Evolutionary conservation across 306 rosid genomes (phyloP).

Genomic region (Prunus campanulata): DNA sequence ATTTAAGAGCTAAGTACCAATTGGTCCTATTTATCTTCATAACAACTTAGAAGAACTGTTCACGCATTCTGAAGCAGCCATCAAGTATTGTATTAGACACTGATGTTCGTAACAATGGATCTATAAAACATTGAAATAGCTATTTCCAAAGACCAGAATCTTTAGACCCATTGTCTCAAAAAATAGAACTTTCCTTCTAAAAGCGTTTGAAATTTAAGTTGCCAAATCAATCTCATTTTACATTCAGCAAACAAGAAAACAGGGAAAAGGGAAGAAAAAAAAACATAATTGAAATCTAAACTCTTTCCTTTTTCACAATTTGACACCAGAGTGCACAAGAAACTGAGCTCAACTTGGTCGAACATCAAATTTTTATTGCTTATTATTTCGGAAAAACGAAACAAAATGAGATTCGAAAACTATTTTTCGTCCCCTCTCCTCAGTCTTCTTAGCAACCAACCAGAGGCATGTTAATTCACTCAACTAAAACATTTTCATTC

Average conservation of each 20-base stretch:
- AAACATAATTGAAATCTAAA: background rate
- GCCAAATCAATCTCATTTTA: background rate
- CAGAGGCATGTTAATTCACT: constrained; percentile 15
- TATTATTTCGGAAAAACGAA: constrained; percentile 11
- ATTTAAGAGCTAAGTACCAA: background rate
- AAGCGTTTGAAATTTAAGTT: background rate
- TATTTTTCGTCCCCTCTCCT: constrained; percentile 2
- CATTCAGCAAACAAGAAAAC: background rate
- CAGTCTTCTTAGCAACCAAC: constrained; percentile 19
- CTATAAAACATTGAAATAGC: background rate
- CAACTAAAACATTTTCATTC: constrained; percentile 8
- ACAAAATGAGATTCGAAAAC: constrained; percentile 21
- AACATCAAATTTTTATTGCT: background rate
- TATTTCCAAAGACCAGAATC: background rate
- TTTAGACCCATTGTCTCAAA: constrained; percentile 2
- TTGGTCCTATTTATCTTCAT: background rate
- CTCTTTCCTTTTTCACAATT: background rate
- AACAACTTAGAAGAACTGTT: background rate
- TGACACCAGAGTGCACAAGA: constrained; percentile 3
- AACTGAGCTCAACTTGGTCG: constrained; percentile 8
- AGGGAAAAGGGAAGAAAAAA: background rate
- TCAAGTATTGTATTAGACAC: background rate
- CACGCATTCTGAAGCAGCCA: background rate
- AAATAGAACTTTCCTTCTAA: background rate
- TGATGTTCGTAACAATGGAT: background rate